Evolutionary conservation across 2,329 filamentous ascomycete genomes (phyloP).

Genomic region (Pseudocercospora crystallina): DNA sequence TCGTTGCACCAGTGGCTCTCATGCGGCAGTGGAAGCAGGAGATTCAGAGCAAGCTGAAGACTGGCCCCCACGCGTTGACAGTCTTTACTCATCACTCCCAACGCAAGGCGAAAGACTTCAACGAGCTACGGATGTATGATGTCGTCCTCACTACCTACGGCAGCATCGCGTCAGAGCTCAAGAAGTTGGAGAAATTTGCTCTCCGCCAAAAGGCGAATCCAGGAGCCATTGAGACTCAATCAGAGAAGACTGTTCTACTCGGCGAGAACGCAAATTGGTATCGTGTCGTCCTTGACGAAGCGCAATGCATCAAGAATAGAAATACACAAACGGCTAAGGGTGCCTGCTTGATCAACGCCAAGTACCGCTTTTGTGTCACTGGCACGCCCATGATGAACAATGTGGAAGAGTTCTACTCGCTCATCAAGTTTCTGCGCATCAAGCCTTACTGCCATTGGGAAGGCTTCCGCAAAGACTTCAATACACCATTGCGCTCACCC

Average conservation of each 20-base stretch:
- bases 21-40: conserved; percentile 84
- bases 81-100: conserved; percentile 68
- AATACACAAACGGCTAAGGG: conserved; percentile 62
- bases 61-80: conserved; percentile 54
- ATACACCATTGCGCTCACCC: conserved; percentile 50
- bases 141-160: conserved; percentile 79
- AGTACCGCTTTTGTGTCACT: conserved; percentile 71
- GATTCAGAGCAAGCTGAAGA: conserved; percentile 67
- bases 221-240: conserved; percentile 32
- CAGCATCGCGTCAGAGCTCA: conserved; percentile 66
- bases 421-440: conserved; percentile 76
- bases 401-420: conserved; percentile 72
- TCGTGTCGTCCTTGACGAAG: conserved; percentile 72
- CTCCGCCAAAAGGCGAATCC: conserved; percentile 50
- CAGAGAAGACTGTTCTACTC: conserved; percentile 36
- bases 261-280: conserved; percentile 63
- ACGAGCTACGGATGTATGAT: conserved; percentile 64
- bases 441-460: conserved; percentile 68
- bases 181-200: conserved; percentile 56
- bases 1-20: conserved; percentile 76
- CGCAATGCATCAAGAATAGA: conserved; percentile 78
- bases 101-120: conserved; percentile 59
- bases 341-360: conserved; percentile 58
- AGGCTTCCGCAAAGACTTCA: conserved; percentile 61
- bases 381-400: conserved; percentile 90